phyloP scores from a whole-genome alignment of 805 yeast genomes.

The Babjeviella inositovora region DNA sequence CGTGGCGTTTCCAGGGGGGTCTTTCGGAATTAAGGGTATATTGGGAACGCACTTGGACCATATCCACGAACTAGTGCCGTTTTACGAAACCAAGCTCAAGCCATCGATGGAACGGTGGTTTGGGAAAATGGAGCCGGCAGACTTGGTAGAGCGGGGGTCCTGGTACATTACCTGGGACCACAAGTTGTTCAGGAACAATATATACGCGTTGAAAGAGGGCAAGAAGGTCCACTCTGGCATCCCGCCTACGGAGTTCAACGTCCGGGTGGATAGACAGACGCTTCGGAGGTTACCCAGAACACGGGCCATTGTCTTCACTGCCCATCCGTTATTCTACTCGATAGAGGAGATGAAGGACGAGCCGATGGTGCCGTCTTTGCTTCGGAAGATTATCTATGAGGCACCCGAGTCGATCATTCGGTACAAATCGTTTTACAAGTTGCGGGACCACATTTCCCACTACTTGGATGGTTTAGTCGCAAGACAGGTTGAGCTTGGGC shows the following conservation, averaged over 20 bases:
- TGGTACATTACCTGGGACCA: constrained; percentile 71
- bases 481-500: constrained; percentile 41
- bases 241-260: constrained; percentile 36
- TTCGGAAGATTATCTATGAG: constrained; percentile 43
- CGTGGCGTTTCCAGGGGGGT: constrained; percentile 70
- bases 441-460: constrained; percentile 41
- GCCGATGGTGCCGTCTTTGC: constrained; percentile 56
- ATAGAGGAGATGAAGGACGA: constrained; percentile 74
- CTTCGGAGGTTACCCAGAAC: constrained; percentile 51
- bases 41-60: constrained; percentile 43
- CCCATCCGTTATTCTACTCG: constrained; percentile 66
- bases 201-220: constrained; percentile 28
- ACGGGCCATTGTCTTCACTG: constrained; percentile 53
- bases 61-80: constrained; percentile 57
- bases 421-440: constrained; percentile 43
- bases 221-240: constrained; percentile 28
- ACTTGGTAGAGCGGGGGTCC: constrained; percentile 59
- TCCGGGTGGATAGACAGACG: constrained; percentile 63
- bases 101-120: constrained; percentile 67
- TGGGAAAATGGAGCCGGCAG: constrained; percentile 37
- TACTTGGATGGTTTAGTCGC: constrained; percentile 41
- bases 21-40: constrained; percentile 46
- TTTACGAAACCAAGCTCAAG: constrained; percentile 47
- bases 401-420: constrained; percentile 51
- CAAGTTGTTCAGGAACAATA: constrained; percentile 32